Evolutionary conservation across 2,329 filamentous ascomycete species (phyloP), one percentile per base, ranked within the genome.

Genomic region (Corynespora cassiicola): DNA sequence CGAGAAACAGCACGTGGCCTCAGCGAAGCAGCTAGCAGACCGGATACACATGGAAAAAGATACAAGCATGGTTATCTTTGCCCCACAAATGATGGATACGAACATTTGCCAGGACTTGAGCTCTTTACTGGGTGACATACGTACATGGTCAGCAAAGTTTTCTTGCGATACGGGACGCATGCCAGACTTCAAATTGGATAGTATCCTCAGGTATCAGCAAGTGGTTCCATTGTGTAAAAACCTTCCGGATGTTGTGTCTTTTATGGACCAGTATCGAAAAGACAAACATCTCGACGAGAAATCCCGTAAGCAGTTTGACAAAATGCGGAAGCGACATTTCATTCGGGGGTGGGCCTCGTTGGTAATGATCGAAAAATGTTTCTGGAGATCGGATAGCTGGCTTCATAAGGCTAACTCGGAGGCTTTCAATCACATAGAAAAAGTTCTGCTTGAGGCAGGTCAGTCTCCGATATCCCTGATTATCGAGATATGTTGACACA

Each of bases 251-350:
- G n/a, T n/a, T n/a, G n/a, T n/a, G n/a, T n/a, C n/a, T n/a, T n/a
- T n/a, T n/a, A n/a, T n/a, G n/a, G n/a, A n/a, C n/a, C n/a, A n/a
- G n/a, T n/a, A n/a, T n/a, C n/a, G n/a, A n/a, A n/a, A n/a, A n/a
- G n/a, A n/a, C n/a, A n/a, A n/a, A n/a, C n/a, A n/a, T n/a, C n/a
- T n/a, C n/a, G n/a, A n/a, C n/a, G n/a, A n/a, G n/a, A 24, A 11
- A 14, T 17, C 15, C 21, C 27, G 27, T 21, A 35, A 25, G 10
- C n/a, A 14, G 14, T 16, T 15, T 16, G 19, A 35, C 19, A 35
- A 35, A 17, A 35, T 25, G 31, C 31, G 22, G 9, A 35, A 35
- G 27, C 31, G 31, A 8, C 31, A 17, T 18, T 35, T 35, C 31
- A 18, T 35, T 8, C 31, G 31, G 15, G 31, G 31, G 12, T 35